These are phyloP conservation scores for Sarcodon sp. DNA, from an alignment of 768 basidiomycete genomes.

Conservation along the genomic window DNA sequence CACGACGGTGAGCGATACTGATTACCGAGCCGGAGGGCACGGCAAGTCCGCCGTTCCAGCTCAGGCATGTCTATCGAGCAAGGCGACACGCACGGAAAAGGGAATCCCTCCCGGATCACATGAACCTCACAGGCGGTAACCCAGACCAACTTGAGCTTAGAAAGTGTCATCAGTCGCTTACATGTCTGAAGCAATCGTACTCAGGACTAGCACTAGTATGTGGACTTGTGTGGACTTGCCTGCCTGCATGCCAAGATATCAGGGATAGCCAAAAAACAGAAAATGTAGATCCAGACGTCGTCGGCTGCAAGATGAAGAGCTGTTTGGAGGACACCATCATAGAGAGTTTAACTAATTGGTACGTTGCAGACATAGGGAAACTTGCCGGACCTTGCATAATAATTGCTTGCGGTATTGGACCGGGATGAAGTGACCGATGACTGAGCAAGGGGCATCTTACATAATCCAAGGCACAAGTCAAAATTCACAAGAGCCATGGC, in stretches of 20 bases:
- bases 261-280: conserved; percentile 18
- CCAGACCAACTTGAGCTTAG: conserved; percentile 43
- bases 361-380: too few relatives aligned
- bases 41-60: conserved; percentile 31
- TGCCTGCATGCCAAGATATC: conserved; percentile 26
- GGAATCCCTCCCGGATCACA: conserved; percentile 32
- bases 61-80: conserved; percentile 23
- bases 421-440: too few relatives aligned
- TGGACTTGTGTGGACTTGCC: conserved; percentile 16
- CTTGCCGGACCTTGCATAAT: too few relatives aligned
- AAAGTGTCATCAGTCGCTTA: conserved; percentile 29
- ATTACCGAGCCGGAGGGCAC: conserved; percentile 37
- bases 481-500: too few relatives aligned
- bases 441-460: too few relatives aligned
- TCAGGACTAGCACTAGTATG: not conserved
- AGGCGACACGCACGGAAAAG: conserved; percentile 31
- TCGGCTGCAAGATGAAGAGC: conserved; percentile 6
- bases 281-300: conserved; percentile 24
- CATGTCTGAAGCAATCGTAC: conserved; percentile 27
- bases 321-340: too few relatives aligned
- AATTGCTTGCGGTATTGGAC: too few relatives aligned
- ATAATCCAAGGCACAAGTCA: too few relatives aligned
- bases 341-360: too few relatives aligned
- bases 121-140: conserved; percentile 30
- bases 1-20: conserved; percentile 7